Evolutionary conservation across 495 filamentous ascomycete genomes (phyloP).

Genomic region (Aspergillus carlsbadensis): DNA sequence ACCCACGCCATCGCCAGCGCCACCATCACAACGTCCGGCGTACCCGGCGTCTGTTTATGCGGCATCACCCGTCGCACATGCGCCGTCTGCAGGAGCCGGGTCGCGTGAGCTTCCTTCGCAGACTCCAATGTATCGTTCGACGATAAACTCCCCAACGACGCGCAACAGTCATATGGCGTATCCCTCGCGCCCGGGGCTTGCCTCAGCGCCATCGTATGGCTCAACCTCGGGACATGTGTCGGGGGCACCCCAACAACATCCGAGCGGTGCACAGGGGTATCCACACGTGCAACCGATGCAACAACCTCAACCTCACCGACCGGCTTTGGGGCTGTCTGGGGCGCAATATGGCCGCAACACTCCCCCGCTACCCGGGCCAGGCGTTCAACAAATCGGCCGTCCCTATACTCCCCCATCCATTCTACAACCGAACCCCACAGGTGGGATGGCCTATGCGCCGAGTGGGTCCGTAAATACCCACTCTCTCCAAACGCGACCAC

Average conservation of each 20-base stretch:
- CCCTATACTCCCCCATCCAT: slow-evolving; percentile 43
- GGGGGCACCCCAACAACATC: slow-evolving; percentile 17
- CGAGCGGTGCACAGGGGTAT: slow-evolving; percentile 29
- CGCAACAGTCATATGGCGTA: slow-evolving; percentile 34
- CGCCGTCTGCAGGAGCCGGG: slow-evolving; percentile 22
- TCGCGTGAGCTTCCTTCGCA: slow-evolving; percentile 36
- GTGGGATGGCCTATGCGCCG: slow-evolving; percentile 36
- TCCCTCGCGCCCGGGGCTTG: slow-evolving; percentile 31
- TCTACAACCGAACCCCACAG: slow-evolving; percentile 31
- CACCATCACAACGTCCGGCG: slow-evolving; percentile 31
- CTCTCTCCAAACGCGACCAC: slow-evolving; percentile 34
- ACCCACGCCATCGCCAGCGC: slow-evolving; percentile 40
- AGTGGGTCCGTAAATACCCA: slow-evolving; percentile 23
- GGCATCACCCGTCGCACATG: slow-evolving; percentile 29
- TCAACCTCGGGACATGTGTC: slow-evolving; percentile 25
- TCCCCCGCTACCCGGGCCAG: slow-evolving; percentile 33
- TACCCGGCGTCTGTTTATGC: slow-evolving; percentile 35
- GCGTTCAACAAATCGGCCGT: slow-evolving; percentile 35
- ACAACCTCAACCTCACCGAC: slow-evolving; percentile 33
- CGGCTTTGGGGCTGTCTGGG: slow-evolving; percentile 32
- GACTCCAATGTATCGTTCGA: slow-evolving; percentile 30
- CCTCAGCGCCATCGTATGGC: slow-evolving; percentile 26
- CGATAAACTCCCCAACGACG: slow-evolving; percentile 32
- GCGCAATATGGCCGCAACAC: slow-evolving; percentile 39
- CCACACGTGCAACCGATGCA: slow-evolving; percentile 45